Conservation (phyloP, 179 eudicot genomes). For the Amaranthus tricolor region DNA sequence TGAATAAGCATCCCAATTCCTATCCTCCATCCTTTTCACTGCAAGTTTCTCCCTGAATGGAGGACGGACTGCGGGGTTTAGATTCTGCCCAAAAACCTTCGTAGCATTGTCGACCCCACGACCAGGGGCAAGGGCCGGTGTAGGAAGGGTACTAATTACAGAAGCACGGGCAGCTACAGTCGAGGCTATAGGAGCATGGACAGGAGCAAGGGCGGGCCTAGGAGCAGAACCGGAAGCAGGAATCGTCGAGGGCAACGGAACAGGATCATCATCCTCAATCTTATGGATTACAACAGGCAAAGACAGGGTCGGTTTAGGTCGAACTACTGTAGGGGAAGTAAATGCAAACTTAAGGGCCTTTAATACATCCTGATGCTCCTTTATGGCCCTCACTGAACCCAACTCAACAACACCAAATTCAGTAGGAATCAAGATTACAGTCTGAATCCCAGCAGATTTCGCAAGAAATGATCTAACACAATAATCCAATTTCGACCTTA, state of each 20-base stretch:
- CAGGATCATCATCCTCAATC: slow-evolving; percentile 8
- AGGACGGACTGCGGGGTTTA: slow-evolving; percentile 33
- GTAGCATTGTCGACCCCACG: slow-evolving; percentile 31
- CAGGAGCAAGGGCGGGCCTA: neutral
- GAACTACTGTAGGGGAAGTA: slow-evolving; percentile 29
- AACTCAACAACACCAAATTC: slow-evolving; percentile 84
- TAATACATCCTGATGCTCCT: slow-evolving; percentile 54
- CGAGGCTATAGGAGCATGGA: neutral
- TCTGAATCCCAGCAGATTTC: slow-evolving; percentile 73
- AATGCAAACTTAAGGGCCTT: slow-evolving; percentile 55
- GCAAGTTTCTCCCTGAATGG: slow-evolving; percentile 72
- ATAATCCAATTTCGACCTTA: slow-evolving; percentile 53
- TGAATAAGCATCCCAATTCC: slow-evolving; percentile 38
- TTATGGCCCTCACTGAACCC: slow-evolving; percentile 64
- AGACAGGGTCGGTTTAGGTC: slow-evolving; percentile 22
- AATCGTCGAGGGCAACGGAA: slow-evolving; percentile 1
- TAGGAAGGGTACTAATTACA: neutral
- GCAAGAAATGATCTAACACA: slow-evolving; percentile 73
- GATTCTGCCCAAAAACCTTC: slow-evolving; percentile 75
- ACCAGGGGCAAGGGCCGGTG: slow-evolving; percentile 9
- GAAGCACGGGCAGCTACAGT: neutral
- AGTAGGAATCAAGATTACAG: slow-evolving; percentile 77
- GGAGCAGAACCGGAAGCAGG: neutral
- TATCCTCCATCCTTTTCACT: slow-evolving; percentile 62
- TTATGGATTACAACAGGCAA: slow-evolving; percentile 16